These are phyloP conservation scores for Kentomonas sorsogonicus DNA, from an alignment of 208 protist species.

Conservation along the genomic window DNA sequence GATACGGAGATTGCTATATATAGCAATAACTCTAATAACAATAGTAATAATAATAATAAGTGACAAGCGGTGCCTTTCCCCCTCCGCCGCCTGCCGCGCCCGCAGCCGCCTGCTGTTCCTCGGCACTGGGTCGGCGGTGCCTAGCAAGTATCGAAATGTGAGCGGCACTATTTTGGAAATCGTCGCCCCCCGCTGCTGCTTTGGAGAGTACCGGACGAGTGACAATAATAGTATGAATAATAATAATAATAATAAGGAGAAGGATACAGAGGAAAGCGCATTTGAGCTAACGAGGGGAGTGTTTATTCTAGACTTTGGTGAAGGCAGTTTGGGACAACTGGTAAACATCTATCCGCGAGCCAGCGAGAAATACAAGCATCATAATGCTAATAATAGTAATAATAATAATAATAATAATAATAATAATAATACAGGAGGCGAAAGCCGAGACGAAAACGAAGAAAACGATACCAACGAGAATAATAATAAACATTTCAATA, in stretches of 20 bases:
- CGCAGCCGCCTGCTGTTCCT: constrained; percentile 81
- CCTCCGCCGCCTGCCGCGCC: no score
- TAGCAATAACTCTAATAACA: no score
- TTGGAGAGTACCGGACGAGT: neutral
- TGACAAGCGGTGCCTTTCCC: no score
- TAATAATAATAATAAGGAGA: neutral
- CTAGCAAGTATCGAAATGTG: constrained; percentile 88
- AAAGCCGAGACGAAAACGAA: no score
- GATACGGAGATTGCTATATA: neutral
- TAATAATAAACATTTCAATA: no score
- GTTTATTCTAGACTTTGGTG: constrained; percentile 81
- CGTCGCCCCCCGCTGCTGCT: constrained; percentile 28
- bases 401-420: no score
- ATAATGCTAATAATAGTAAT: no score
- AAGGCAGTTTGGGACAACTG: constrained; percentile 73
- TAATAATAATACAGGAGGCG: no score
- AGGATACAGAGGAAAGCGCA: neutral
- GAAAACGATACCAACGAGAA: no score
- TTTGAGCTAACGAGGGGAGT: constrained; percentile 27
- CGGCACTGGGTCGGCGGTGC: constrained; percentile 82
- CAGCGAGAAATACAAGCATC: no score
- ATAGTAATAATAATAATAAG: no score
- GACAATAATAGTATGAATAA: neutral
- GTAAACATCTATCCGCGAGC: constrained; percentile 25
- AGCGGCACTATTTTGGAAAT: constrained; percentile 72